Evolutionary conservation across 805 yeast species (phyloP), one percentile per base, ranked within the genome.

Genomic region (Candida bentonensis): DNA sequence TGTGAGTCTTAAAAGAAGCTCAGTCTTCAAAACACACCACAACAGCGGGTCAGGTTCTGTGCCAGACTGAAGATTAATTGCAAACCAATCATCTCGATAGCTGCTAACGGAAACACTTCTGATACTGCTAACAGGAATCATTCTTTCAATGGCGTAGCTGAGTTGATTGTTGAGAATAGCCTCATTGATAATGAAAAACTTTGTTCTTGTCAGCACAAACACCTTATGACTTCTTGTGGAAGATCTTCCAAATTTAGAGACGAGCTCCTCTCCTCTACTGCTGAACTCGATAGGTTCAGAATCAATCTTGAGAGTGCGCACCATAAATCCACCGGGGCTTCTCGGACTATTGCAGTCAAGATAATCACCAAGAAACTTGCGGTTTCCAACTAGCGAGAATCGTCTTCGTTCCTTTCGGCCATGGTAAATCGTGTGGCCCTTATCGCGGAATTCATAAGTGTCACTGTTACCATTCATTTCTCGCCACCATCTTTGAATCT

Each of bases 291-390:
- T 79, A 22, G 59, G 66, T 15, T 82, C 95, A 28, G 50, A 51
- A 15, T 65, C 66, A 36, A 92, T 74, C 3, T 88, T 86, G 9
- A 76, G 73, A 45, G 81, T 78, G 43, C 72, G 74, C 49, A 77
- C 71, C 43, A 92, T 66, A 56, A 80, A 86, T 23, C 79, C 76
- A 44, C 98, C 98, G 58, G 61, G 74, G 3, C 84, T 76, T 39
- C 83, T 84, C 21, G 72, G 60, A 51, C 79, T 83, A 63, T 86
- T 88, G 56, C 95, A 82, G 15, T 79, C 84, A 49, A 92, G 65
- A 54, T 92, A 92, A 61, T 92, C 98, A n/a, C 97, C 98, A 79
- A 82, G 74, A 53, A 74, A 94, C 4, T 89, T 80, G 53, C 98
- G 74, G 44, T 79, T 82, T 0, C 97, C 97, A 36, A 87, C 62